Conservation (phyloP, 495 filamentous ascomycete genomes). For the Neurospora sp. region DNA sequence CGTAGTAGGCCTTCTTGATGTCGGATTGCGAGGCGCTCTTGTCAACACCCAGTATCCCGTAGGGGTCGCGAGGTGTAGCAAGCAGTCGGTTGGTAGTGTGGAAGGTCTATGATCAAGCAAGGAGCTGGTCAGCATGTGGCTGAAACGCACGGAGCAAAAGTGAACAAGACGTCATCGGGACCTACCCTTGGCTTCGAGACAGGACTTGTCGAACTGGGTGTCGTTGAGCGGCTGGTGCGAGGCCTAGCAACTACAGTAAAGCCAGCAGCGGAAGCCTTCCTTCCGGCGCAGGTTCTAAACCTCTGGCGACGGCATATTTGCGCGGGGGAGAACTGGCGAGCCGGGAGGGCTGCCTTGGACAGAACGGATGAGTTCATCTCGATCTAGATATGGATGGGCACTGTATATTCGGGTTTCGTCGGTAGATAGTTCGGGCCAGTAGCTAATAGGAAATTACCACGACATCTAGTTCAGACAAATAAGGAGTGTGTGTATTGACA, state of each 20-base stretch:
- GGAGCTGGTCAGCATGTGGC: neutral
- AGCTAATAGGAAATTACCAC: neutral
- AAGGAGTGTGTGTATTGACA: neutral
- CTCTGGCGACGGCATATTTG: conserved; percentile 37
- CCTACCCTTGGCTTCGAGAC: conserved; percentile 10
- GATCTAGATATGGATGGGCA: conserved; percentile 2
- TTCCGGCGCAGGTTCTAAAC: conserved; percentile 21
- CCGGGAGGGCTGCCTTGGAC: conserved; percentile 40
- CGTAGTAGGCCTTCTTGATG: conserved; percentile 98
- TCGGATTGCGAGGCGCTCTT: conserved; percentile 72
- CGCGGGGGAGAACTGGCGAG: conserved; percentile 38
- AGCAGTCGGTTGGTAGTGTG: conserved; percentile 55
- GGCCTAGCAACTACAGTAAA: conserved; percentile 11
- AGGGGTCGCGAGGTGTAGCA: conserved; percentile 67
- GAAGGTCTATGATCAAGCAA: conserved; percentile 47
- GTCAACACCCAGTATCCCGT: conserved; percentile 72
- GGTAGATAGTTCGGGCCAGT: neutral
- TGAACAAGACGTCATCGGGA: neutral
- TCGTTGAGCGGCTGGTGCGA: conserved; percentile 1
- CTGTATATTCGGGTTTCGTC: neutral
- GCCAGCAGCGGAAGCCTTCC: neutral
- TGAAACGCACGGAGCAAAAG: neutral
- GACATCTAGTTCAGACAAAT: neutral
- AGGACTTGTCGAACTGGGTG: neutral
- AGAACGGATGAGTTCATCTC: conserved; percentile 42